Evolutionary conservation across 176 grass and related monocot genomes (phyloP).

Genomic region (Musa acuminata): DNA sequence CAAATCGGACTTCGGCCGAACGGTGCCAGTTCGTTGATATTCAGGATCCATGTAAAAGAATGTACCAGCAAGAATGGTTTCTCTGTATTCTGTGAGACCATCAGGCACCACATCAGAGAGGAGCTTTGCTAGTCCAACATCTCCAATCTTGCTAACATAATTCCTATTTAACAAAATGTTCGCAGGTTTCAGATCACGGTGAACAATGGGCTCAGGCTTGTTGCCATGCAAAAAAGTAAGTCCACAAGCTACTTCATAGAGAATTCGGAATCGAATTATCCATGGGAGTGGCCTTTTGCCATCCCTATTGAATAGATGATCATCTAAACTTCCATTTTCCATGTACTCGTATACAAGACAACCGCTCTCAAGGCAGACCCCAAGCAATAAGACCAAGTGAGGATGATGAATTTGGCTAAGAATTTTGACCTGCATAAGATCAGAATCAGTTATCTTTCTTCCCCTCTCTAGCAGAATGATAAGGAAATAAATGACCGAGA

Average conservation of each 20-base stretch:
- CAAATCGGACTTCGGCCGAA: conserved; percentile 88
- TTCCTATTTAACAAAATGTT: conserved; percentile 87
- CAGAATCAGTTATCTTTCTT: not conserved
- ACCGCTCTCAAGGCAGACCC: conserved; percentile 71
- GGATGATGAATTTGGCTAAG: conserved; percentile 77
- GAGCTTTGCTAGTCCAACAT: conserved; percentile 74
- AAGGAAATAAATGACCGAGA: not conserved
- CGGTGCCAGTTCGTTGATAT: conserved; percentile 78
- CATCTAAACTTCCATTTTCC: conserved; percentile 79
- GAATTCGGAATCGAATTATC: conserved; percentile 58
- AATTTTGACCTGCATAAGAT: conserved; percentile 57
- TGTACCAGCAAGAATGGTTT: conserved; percentile 70
- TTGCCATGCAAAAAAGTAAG: conserved; percentile 71
- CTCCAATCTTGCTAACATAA: conserved; percentile 78
- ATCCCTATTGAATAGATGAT: conserved; percentile 44
- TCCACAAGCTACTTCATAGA: conserved; percentile 68
- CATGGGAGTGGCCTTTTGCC: conserved; percentile 50
- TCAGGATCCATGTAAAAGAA: conserved; percentile 90
- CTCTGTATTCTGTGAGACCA: conserved; percentile 75
- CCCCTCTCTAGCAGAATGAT: too few relatives aligned
- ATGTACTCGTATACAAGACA: conserved; percentile 85
- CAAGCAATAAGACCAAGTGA: conserved; percentile 64
- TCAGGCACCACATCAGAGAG: conserved; percentile 66
- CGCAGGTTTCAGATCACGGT: conserved; percentile 85
- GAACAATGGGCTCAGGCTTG: conserved; percentile 82